phyloP scores from a whole-genome alignment of 805 yeast genomes.

The Saturnispora quitensis region DNA sequence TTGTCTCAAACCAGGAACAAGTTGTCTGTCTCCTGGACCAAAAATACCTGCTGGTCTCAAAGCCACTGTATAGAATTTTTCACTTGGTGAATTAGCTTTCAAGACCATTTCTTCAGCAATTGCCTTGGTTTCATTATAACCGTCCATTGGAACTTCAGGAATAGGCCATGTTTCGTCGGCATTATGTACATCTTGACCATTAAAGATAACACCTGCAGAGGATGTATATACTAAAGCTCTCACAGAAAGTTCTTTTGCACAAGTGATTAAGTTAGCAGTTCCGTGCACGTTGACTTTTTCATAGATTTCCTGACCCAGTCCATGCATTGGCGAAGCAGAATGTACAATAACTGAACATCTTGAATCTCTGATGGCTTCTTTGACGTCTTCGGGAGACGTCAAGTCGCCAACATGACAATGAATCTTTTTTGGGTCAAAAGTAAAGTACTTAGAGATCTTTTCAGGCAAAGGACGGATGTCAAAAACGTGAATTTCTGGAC shows the following conservation, averaged over 20 bases:
- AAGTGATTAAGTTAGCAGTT: constrained; percentile 62
- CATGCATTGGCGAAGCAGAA: constrained; percentile 95
- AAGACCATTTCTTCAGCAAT: constrained; percentile 78
- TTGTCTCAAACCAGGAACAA: constrained; percentile 83
- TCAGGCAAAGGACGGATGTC: constrained; percentile 87
- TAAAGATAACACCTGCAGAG: constrained; percentile 94
- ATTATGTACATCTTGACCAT: constrained; percentile 86
- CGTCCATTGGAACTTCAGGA: constrained; percentile 90
- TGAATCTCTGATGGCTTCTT: constrained; percentile 46
- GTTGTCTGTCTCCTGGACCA: constrained; percentile 97
- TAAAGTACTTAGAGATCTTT: constrained; percentile 57
- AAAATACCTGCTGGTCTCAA: constrained; percentile 96
- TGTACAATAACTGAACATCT: constrained; percentile 77
- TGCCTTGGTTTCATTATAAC: constrained; percentile 92
- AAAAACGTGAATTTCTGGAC: constrained; percentile 73
- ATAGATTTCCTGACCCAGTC: constrained; percentile 70
- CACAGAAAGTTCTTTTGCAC: constrained; percentile 42
- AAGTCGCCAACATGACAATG: constrained; percentile 73
- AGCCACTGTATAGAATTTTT: constrained; percentile 66
- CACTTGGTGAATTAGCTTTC: constrained; percentile 52
- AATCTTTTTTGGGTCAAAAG: constrained; percentile 55
- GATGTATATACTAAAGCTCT: constrained; percentile 86
- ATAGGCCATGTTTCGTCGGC: constrained; percentile 95
- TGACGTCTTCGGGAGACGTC: constrained; percentile 63
- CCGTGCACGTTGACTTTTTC: constrained; percentile 89